These are phyloP conservation scores for Populus nigra DNA, from an alignment of 345 rosid species.

Conservation along the genomic window DNA sequence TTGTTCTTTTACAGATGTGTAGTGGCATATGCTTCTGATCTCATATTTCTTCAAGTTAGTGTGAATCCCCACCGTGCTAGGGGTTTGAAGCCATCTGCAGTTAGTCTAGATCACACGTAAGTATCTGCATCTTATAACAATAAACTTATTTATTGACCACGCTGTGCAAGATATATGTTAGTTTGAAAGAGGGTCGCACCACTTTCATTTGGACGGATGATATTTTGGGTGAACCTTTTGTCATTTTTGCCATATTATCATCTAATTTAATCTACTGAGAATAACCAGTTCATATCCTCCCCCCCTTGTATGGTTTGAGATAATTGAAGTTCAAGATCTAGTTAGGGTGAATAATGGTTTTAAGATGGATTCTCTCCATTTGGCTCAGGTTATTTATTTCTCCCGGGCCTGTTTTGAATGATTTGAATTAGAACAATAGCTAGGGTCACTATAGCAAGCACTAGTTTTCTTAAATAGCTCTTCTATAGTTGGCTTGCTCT, in stretches of 20 bases:
- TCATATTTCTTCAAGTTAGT: constrained; percentile 66
- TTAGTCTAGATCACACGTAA: constrained; percentile 96
- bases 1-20: constrained; percentile 65
- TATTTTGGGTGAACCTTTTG: not conserved
- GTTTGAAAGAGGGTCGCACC: not conserved
- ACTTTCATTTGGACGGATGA: not conserved
- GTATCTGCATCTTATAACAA: constrained; percentile 18
- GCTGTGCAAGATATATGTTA: not conserved
- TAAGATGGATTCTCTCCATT: not conserved
- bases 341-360: not conserved
- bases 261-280: no score
- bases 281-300: not conserved
- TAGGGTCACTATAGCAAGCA: not conserved
- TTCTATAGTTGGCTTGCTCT: not conserved
- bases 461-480: not conserved
- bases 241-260: not conserved
- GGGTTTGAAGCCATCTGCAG: constrained; percentile 55
- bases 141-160: not conserved
- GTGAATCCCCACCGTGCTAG: constrained; percentile 81
- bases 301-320: not conserved
- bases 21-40: constrained; percentile 87
- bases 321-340: not conserved
- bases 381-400: not conserved
- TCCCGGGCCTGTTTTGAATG: not conserved
- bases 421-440: not conserved